Base-by-base conservation (phyloP, 306 rosid species). In the Cucumis sativus region DNA sequence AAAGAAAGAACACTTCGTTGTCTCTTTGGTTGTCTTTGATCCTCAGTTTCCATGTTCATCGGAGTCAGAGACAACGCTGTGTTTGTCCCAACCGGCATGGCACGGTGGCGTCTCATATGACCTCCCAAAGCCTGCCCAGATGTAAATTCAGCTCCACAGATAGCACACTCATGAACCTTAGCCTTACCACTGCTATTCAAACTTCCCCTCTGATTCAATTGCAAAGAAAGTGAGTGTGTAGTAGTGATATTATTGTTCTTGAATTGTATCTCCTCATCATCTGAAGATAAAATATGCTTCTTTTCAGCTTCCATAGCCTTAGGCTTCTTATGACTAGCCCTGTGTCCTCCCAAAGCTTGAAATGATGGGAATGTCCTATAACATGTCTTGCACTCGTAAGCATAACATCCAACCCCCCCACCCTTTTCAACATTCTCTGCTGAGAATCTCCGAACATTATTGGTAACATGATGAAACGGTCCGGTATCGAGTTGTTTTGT, bases 61-160 rank as follows among this genome's bases (percentile, higher is more conserved):
- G 90, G 89, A 15, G 91, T 84, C 79, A 92, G 81, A 5, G 92
- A 84, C 47, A 87, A 74, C 30, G 91, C 81, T 0, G 86, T 82
- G 75, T 68, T 69, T 0, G 81, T 71, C 54, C 83, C 91, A 0
- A 52, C 76, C 0, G 96, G 90, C 5, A 90, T 80, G 33, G 77
- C 49, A 0, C 98, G 84, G 84, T 95, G 98, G 21, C 97, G 88
- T 57, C 98, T 81, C 98, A 95, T 95, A 47, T 95, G 98, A 18
- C 98, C 98, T 6, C 98, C 98, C 10, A 95, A 70, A 6, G 98
- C 98, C 75, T 95, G 98, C 0, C 98, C 98, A 10, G 98, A 95
- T 16, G 88, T 84, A 82, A 95, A 95, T 82, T 92, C 97, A 30
- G 97, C 91, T 23, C 98, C 91, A 66, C 98, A 95, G n/a, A 88